These are phyloP conservation scores for Xylaria sp. DNA, from an alignment of 2,329 filamentous ascomycete genomes.

Conservation along the genomic window DNA sequence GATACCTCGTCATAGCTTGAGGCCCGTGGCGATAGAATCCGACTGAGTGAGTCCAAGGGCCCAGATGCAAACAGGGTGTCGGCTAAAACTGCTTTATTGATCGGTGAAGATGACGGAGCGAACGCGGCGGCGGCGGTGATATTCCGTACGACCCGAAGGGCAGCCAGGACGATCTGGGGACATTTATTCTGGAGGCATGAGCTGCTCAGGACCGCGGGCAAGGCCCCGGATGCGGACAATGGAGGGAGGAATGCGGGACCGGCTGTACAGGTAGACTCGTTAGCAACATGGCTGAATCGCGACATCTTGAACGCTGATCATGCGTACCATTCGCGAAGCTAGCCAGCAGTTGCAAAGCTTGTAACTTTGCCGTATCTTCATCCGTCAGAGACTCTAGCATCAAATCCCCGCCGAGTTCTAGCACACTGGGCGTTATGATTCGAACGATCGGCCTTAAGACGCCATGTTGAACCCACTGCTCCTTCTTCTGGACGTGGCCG, in stretches of 20 bases:
- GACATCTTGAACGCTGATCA: neutral
- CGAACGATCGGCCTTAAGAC: conserved; percentile 62
- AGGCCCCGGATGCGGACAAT: conserved; percentile 66
- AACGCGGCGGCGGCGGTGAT: conserved; percentile 67
- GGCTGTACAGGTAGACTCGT: conserved; percentile 52
- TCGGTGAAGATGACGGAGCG: conserved; percentile 52
- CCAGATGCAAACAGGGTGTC: conserved; percentile 65
- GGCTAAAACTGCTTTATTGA: conserved; percentile 57
- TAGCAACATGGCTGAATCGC: conserved; percentile 12
- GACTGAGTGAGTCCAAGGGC: conserved; percentile 63
- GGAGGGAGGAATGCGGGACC: conserved; percentile 78
- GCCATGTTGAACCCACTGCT: conserved; percentile 72
- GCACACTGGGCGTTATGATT: conserved; percentile 44
- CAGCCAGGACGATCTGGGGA: conserved; percentile 68
- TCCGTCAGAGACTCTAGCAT: conserved; percentile 51
- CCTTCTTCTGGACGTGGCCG: conserved; percentile 85
- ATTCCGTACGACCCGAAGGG: conserved; percentile 73
- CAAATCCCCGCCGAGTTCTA: conserved; percentile 43
- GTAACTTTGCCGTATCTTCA: conserved; percentile 70
- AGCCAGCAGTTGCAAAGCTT: conserved; percentile 82
- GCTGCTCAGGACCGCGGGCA: conserved; percentile 71
- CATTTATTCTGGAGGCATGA: conserved; percentile 68
- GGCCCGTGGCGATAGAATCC: conserved; percentile 65
- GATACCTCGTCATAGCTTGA: conserved; percentile 56
- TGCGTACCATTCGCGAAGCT: conserved; percentile 79